Percentiles rank a stretch among this genome's conserved stretches.
These are phyloP conservation scores for Leccinellum rugosiceps DNA, from an alignment of 768 basidiomycete species.

Conservation along the genomic window DNA sequence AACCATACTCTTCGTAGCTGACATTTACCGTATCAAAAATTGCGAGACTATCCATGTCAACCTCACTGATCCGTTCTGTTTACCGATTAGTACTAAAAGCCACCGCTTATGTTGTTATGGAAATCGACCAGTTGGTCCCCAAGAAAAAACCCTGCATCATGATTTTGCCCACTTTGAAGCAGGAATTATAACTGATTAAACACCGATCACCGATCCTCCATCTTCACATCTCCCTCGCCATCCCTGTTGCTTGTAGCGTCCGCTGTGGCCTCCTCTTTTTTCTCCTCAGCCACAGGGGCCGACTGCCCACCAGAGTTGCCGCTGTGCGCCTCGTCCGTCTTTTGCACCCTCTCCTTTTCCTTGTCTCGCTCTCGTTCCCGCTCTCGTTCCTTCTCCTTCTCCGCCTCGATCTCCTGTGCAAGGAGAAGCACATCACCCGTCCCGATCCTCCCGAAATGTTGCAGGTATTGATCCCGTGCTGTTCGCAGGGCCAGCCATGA, in stretches of 20 bases:
- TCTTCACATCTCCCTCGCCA: slow-evolving; percentile 47
- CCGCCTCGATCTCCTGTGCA: slow-evolving; percentile 33
- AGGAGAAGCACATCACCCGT: slow-evolving; percentile 65
- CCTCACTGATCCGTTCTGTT: not conserved
- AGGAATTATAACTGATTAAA: not conserved
- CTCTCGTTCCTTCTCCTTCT: slow-evolving; percentile 38
- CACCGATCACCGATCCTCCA: slow-evolving; percentile 38
- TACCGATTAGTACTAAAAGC: not conserved
- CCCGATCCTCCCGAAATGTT: slow-evolving; percentile 81
- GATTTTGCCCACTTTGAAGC: not conserved
- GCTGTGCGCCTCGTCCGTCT: slow-evolving; percentile 18
- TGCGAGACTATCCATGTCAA: too few relatives aligned
- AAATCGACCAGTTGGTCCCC: not conserved
- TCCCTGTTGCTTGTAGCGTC: slow-evolving; percentile 27
- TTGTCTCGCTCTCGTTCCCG: slow-evolving; percentile 35
- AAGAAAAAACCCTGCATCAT: too few relatives aligned
- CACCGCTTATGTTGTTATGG: not conserved
- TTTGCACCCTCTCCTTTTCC: slow-evolving; percentile 30
- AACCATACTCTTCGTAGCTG: not conserved
- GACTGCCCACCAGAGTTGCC: slow-evolving; percentile 32
- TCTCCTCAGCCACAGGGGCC: slow-evolving; percentile 28
- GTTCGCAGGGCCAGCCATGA: slow-evolving; percentile 80
- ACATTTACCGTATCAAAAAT: not conserved
- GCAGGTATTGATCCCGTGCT: slow-evolving; percentile 67
- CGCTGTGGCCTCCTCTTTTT: slow-evolving; percentile 19